phyloP scores from a whole-genome alignment of 208 protist genomes.

The Naegleria fowleri region DNA sequence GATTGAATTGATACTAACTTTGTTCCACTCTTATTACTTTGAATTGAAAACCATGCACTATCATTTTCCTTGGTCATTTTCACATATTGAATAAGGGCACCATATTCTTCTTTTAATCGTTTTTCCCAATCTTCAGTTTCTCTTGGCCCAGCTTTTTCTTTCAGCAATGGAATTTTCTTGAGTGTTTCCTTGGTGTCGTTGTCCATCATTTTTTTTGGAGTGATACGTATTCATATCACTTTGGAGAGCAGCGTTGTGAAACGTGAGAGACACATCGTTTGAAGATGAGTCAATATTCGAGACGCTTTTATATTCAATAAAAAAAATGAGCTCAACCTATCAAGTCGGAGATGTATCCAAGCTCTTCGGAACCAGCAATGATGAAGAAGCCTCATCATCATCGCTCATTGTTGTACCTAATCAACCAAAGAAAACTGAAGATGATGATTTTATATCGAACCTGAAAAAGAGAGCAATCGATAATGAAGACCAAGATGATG shows the following conservation, averaged over 20 bases:
- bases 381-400: not conserved
- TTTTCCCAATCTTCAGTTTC: constrained; percentile 87
- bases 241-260: too few species aligned
- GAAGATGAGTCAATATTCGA: too few species aligned
- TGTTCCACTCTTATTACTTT: constrained; percentile 84
- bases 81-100: constrained; percentile 87
- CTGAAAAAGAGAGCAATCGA: not conserved
- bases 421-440: not conserved
- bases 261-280: too few species aligned
- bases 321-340: not conserved
- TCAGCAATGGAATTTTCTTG: constrained; percentile 86
- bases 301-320: not conserved
- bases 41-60: constrained; percentile 91
- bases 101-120: constrained; percentile 94
- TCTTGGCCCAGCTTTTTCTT: constrained; percentile 82
- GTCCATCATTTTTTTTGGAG: constrained; percentile 41
- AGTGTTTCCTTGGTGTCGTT: constrained; percentile 74
- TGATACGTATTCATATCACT: too few species aligned
- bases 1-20: constrained; percentile 41
- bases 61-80: constrained; percentile 90
- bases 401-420: not conserved
- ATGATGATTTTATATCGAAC: not conserved
- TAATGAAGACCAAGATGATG: too few species aligned
- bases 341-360: not conserved
- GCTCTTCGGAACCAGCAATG: not conserved